Evolutionary conservation across 345 rosid genomes (phyloP).

Genomic region (Arabis alpina): DNA sequence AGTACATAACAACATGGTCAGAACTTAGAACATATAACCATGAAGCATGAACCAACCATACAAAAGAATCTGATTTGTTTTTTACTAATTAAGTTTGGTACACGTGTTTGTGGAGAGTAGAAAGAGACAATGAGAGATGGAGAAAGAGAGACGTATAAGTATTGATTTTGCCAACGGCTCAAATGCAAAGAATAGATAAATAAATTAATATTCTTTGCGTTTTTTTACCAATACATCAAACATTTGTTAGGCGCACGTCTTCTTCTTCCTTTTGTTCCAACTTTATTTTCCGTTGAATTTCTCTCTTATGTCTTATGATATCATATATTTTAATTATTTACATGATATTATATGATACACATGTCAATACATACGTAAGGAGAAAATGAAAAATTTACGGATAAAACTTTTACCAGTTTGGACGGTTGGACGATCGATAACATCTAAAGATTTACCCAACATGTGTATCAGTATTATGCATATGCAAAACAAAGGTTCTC

Average conservation of each 20-base stretch:
- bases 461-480: background rate
- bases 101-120: conserved; percentile 13
- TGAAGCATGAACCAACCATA: background rate
- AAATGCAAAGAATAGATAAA: conserved; percentile 38
- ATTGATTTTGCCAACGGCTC: conserved; percentile 34
- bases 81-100: background rate
- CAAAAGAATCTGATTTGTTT: background rate
- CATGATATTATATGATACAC: background rate
- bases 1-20: background rate
- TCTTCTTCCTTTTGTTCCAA: conserved; percentile 28
- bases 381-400: too few relatives aligned
- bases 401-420: conserved; percentile 2
- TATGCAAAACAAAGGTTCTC: background rate
- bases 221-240: conserved; percentile 29
- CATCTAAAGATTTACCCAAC: background rate
- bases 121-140: conserved; percentile 36
- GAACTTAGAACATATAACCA: background rate
- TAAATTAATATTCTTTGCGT: conserved; percentile 31
- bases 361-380: background rate
- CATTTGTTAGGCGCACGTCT: conserved; percentile 62
- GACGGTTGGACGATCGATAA: conserved; percentile 19
- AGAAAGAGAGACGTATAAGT: conserved; percentile 41
- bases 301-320: background rate
- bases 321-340: background rate
- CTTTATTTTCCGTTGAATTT: conserved; percentile 2